phyloP scores from a whole-genome alignment of 2,329 filamentous ascomycete genomes.

The Arthroderma uncinatum region DNA sequence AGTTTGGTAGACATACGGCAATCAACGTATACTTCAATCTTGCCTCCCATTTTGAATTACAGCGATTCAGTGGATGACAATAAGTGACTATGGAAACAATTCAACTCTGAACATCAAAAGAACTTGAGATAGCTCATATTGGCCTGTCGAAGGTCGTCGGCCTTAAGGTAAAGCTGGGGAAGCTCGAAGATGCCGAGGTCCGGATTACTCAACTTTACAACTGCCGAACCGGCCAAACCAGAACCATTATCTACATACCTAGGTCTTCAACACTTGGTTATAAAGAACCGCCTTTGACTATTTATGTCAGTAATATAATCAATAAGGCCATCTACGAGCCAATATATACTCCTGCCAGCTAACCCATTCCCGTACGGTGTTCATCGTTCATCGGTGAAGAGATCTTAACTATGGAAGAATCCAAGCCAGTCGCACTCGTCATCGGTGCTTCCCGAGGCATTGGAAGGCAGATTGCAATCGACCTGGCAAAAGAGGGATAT shows the following conservation, averaged over 20 bases:
- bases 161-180: background rate
- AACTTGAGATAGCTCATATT: background rate
- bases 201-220: background rate
- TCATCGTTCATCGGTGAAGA: background rate
- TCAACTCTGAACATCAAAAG: no score
- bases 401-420: background rate
- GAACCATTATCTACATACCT: no score
- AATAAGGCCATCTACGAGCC: background rate
- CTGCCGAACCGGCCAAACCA: background rate
- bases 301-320: background rate
- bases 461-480: constrained; percentile 67
- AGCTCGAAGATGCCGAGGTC: background rate
- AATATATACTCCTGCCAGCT: background rate
- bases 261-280: no score
- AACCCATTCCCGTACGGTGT: no score
- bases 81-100: no score
- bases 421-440: constrained; percentile 51
- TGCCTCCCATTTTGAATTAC: constrained; percentile 16
- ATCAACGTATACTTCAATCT: constrained; percentile 58
- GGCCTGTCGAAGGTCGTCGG: no score
- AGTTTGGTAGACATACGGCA: constrained; percentile 40
- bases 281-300: no score
- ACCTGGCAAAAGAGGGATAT: constrained; percentile 61
- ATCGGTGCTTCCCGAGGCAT: constrained; percentile 71
- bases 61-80: background rate